A percentile compares a stretch with the other conserved stretches of the same genome.
These are phyloP conservation scores for Leccinum boreale DNA, from an alignment of 768 basidiomycete species.

Conservation along the genomic window DNA sequence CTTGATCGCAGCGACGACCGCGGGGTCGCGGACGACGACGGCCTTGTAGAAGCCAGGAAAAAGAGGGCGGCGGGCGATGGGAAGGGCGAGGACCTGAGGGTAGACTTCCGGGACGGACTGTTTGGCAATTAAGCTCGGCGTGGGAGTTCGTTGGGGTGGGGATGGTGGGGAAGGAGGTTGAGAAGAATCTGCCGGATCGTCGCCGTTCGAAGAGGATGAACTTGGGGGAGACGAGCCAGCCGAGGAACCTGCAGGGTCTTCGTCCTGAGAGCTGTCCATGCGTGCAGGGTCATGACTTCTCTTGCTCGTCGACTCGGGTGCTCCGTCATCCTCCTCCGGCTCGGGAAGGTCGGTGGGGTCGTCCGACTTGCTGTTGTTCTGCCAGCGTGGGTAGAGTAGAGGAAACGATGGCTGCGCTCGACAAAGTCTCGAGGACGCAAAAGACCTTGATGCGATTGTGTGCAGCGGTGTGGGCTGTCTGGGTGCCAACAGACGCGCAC, in stretches of 20 bases:
- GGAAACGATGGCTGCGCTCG: constrained; percentile 31
- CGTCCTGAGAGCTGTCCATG: constrained; percentile 30
- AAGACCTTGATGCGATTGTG: constrained; percentile 20
- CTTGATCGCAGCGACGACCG: constrained; percentile 90
- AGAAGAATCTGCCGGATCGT: constrained; percentile 37
- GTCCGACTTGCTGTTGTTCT: constrained; percentile 32
- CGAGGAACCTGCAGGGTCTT: constrained; percentile 32
- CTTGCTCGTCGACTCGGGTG: constrained; percentile 19
- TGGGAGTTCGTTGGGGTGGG: constrained; percentile 33
- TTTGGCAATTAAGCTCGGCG: constrained; percentile 65
- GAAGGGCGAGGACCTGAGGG: constrained; percentile 91
- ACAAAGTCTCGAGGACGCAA: constrained; percentile 23
- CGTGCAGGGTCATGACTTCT: constrained; percentile 16
- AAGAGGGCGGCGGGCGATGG: constrained; percentile 90
- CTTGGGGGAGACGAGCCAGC: constrained; percentile 26
- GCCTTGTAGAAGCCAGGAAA: constrained; percentile 99
- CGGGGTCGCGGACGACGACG: constrained; percentile 87
- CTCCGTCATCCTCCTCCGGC: constrained; percentile 22
- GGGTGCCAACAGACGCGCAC: constrained; percentile 11
- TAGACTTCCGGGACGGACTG: constrained; percentile 88
- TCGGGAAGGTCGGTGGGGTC: constrained; percentile 25
- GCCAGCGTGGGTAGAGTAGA: constrained; percentile 36
- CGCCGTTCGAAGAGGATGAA: constrained; percentile 33
- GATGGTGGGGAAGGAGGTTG: constrained; percentile 28
- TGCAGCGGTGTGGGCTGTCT: constrained; percentile 7